phyloP scores from a whole-genome alignment of 2,329 filamentous ascomycete species.

The Chalaropsis thielavioides region DNA sequence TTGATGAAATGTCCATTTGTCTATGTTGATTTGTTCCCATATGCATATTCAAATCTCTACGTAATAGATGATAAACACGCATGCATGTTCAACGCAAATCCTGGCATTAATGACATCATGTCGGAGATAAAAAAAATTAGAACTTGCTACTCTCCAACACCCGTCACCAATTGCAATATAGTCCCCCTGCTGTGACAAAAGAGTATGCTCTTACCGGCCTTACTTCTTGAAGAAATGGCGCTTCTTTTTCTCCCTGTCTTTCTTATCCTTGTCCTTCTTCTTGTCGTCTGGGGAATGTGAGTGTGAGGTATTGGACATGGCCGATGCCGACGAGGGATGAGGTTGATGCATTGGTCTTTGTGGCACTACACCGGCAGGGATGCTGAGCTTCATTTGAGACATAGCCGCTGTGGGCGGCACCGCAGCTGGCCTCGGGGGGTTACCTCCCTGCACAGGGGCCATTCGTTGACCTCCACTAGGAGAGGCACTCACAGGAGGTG shows the following conservation, averaged over 20 bases:
- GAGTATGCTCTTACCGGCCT: not conserved
- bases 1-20: not conserved
- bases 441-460: slow-evolving; percentile 5
- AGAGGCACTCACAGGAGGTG: not conserved
- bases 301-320: slow-evolving; percentile 13
- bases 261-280: slow-evolving; percentile 15
- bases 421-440: slow-evolving; percentile 6
- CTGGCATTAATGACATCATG: too few relatives aligned
- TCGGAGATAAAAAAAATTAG: too few relatives aligned
- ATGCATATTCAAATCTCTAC: too few relatives aligned
- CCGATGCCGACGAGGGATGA: slow-evolving; percentile 15
- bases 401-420: slow-evolving; percentile 13
- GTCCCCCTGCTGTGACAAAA: too few relatives aligned
- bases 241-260: slow-evolving; percentile 18
- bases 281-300: slow-evolving; percentile 5
- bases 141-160: too few relatives aligned
- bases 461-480: not conserved
- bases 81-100: too few relatives aligned
- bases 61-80: too few relatives aligned
- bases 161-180: too few relatives aligned
- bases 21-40: too few relatives aligned
- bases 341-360: slow-evolving; percentile 14
- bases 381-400: slow-evolving; percentile 15
- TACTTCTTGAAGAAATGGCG: slow-evolving; percentile 17
- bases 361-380: not conserved